These are phyloP conservation scores for Aeminium ludgeri DNA, from an alignment of 495 filamentous ascomycete genomes.

Conservation along the genomic window DNA sequence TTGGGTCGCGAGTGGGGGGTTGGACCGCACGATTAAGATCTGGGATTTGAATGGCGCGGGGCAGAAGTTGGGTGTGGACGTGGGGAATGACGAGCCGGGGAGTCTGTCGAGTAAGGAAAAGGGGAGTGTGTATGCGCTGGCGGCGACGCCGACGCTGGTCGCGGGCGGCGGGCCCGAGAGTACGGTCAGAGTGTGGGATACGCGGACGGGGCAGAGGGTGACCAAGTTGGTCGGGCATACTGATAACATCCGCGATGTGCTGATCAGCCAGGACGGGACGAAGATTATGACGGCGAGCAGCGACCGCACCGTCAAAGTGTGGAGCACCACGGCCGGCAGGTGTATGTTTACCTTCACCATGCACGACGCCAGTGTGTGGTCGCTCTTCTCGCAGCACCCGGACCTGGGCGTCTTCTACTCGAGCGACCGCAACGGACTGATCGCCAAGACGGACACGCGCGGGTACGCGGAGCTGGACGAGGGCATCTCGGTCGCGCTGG, in stretches of 20 bases:
- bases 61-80: conserved; percentile 68
- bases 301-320: conserved; percentile 92
- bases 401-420: conserved; percentile 82
- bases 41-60: conserved; percentile 88
- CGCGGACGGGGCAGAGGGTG: conserved; percentile 70
- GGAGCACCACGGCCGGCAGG: conserved; percentile 83
- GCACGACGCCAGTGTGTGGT: conserved; percentile 98
- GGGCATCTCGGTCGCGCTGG: conserved; percentile 69
- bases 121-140: conserved; percentile 85
- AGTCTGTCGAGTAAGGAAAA: conserved; percentile 64
- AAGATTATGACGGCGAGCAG: conserved; percentile 89
- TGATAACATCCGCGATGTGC: conserved; percentile 78
- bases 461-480: conserved; percentile 68
- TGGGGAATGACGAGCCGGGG: conserved; percentile 60
- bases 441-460: conserved; percentile 85
- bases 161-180: conserved; percentile 92
- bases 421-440: conserved; percentile 73
- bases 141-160: conserved; percentile 54
- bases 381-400: conserved; percentile 76
- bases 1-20: conserved; percentile 93
- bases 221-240: conserved; percentile 98
- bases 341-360: conserved; percentile 97
- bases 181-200: conserved; percentile 85
- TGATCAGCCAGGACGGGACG: conserved; percentile 76
- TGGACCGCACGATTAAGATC: conserved; percentile 78